phyloP scores from a whole-genome alignment of 2,329 filamentous ascomycete genomes.

The Microcera coccophila region DNA sequence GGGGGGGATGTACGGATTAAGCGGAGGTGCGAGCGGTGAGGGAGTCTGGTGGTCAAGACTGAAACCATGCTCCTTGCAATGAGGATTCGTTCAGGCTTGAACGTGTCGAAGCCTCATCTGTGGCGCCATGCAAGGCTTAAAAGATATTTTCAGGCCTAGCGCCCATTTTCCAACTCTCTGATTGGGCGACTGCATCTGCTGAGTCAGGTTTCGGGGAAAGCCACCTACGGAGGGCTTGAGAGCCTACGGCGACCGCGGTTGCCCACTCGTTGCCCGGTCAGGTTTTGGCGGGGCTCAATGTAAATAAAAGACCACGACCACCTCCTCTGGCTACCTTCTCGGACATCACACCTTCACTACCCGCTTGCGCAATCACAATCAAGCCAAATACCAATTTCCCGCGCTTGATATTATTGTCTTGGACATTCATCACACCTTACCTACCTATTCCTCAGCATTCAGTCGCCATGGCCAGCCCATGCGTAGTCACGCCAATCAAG shows the following conservation, averaged over 20 bases:
- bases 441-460: constrained; percentile 14
- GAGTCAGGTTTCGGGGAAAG: no score
- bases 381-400: no score
- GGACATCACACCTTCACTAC: constrained; percentile 22
- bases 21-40: no score
- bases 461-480: constrained; percentile 70
- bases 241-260: background rate
- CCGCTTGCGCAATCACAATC: background rate
- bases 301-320: constrained; percentile 43
- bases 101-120: constrained; percentile 19
- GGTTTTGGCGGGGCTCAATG: constrained; percentile 34
- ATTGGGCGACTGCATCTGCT: no score
- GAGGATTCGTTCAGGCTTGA: constrained; percentile 2
- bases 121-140: constrained; percentile 13
- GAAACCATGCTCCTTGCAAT: constrained; percentile 17
- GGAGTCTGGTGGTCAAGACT: no score
- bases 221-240: no score
- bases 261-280: constrained; percentile 36
- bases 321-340: constrained; percentile 19
- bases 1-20: no score
- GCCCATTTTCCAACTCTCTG: background rate
- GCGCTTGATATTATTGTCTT: no score
- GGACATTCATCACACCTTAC: background rate
- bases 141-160: constrained; percentile 4
- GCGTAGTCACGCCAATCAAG: constrained; percentile 88